phyloP scores from a whole-genome alignment of 2,329 filamentous ascomycete genomes.

The Magnaporthiopsis rhizophila region DNA sequence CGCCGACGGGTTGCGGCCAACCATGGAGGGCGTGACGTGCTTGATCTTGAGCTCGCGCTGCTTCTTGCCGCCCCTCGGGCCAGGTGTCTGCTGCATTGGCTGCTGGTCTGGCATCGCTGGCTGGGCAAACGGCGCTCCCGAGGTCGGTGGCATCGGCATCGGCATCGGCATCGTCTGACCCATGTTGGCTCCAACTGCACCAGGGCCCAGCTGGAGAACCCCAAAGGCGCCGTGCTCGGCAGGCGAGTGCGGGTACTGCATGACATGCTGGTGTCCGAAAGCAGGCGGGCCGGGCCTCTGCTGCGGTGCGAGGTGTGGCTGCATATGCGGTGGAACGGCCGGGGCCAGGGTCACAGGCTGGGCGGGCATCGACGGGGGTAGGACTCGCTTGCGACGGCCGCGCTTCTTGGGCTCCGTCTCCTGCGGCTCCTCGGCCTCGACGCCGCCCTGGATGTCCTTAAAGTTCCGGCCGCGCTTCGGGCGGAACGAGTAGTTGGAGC shows the following conservation, averaged over 20 bases:
- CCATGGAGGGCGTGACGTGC: constrained; percentile 7
- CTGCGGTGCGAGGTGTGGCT: not conserved
- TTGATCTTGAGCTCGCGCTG: constrained; percentile 13
- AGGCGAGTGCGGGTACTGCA: constrained; percentile 4
- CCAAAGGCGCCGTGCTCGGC: constrained; percentile 7
- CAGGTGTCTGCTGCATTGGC: not conserved
- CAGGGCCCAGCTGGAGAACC: constrained; percentile 4
- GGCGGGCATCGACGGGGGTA: constrained; percentile 8
- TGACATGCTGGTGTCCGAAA: not conserved
- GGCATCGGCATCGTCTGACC: not conserved
- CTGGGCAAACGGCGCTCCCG: not conserved
- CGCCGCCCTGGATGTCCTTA: constrained; percentile 35
- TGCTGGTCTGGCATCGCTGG: not conserved
- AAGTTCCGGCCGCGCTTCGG: constrained; percentile 48
- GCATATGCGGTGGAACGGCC: constrained; percentile 4
- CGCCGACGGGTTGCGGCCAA: not conserved
- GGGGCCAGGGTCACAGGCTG: not conserved
- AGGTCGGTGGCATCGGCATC: not conserved
- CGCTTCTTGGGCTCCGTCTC: constrained; percentile 16
- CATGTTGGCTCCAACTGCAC: not conserved
- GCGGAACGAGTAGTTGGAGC: constrained; percentile 45
- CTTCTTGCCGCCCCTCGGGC: constrained; percentile 1
- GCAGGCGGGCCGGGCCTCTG: not conserved
- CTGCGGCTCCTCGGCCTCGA: constrained; percentile 21
- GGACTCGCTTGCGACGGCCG: constrained; percentile 11